phyloP scores from a whole-genome alignment of 768 basidiomycete genomes.

The Mycena kentingensis region DNA sequence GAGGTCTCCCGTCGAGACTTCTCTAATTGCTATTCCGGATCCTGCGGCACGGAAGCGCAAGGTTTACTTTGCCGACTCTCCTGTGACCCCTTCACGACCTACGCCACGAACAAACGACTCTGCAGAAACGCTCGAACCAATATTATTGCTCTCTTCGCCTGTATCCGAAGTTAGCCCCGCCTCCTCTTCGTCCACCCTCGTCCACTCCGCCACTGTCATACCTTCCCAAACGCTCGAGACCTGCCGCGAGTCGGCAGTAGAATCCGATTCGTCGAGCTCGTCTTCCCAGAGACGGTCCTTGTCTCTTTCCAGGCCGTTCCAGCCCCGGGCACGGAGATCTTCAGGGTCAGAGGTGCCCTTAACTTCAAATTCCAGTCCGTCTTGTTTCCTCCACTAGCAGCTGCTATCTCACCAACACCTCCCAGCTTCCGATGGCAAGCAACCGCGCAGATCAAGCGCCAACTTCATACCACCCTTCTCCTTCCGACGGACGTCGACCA shows the following conservation, averaged over 20 bases:
- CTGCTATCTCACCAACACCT: not conserved
- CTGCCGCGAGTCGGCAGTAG: slow-evolving; percentile 19
- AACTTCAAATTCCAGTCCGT: slow-evolving; percentile 8
- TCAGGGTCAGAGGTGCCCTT: slow-evolving; percentile 7
- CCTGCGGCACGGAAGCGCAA: slow-evolving; percentile 16
- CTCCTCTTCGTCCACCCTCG: slow-evolving; percentile 27
- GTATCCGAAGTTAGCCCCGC: slow-evolving; percentile 20
- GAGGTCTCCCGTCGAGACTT: slow-evolving; percentile 1
- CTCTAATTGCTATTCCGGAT: slow-evolving; percentile 9
- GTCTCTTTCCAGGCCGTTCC: slow-evolving; percentile 10
- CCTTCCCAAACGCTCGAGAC: slow-evolving; percentile 17
- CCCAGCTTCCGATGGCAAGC: slow-evolving; percentile 4
- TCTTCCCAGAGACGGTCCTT: slow-evolving; percentile 16
- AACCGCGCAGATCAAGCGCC: slow-evolving; percentile 15
- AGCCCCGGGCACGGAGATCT: slow-evolving; percentile 6
- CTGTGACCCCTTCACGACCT: slow-evolving; percentile 7
- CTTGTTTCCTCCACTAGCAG: not conserved
- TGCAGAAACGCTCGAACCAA: slow-evolving; percentile 1
- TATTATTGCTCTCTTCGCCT: not conserved
- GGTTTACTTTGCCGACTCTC: slow-evolving; percentile 26
- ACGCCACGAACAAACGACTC: slow-evolving; percentile 20
- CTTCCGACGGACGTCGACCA: slow-evolving; percentile 15
- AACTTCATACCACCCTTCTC: slow-evolving; percentile 20
- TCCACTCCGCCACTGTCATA: slow-evolving; percentile 17
- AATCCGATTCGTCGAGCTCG: slow-evolving; percentile 20